phyloP scores from a whole-genome alignment of 2,329 filamentous ascomycete genomes.

The Aspergillus sp. region DNA sequence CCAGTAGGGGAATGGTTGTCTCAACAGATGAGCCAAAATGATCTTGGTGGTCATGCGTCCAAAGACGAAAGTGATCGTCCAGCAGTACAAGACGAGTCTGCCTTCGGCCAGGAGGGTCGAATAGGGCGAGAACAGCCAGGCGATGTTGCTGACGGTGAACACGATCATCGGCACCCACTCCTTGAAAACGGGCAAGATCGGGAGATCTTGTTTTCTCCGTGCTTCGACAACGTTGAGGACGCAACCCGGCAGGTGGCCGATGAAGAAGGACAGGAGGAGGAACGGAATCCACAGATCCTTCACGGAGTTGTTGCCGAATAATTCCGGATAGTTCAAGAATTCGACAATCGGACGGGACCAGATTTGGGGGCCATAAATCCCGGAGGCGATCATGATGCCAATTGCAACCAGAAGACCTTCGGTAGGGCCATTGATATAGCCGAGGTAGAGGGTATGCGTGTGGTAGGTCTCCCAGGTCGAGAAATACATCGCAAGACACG shows the following conservation, averaged over 20 bases:
- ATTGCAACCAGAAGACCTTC: slow-evolving; percentile 91
- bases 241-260: slow-evolving; percentile 83
- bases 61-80: slow-evolving; percentile 95
- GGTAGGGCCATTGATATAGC: slow-evolving; percentile 95
- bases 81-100: slow-evolving; percentile 85
- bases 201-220: slow-evolving; percentile 67
- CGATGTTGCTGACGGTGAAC: slow-evolving; percentile 70
- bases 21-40: slow-evolving; percentile 90
- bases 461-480: slow-evolving; percentile 99
- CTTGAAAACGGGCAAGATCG: slow-evolving; percentile 78
- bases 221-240: slow-evolving; percentile 81
- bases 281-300: slow-evolving; percentile 84
- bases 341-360: slow-evolving; percentile 76
- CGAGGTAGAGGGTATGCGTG: slow-evolving; percentile 93
- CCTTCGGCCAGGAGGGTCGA: slow-evolving; percentile 79
- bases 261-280: slow-evolving; percentile 63
- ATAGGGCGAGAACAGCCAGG: slow-evolving; percentile 89
- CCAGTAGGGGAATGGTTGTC: slow-evolving; percentile 95
- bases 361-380: slow-evolving; percentile 82
- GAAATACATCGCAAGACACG: slow-evolving; percentile 97
- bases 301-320: slow-evolving; percentile 71
- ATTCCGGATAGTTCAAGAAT: slow-evolving; percentile 61
- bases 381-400: slow-evolving; percentile 79
- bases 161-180: slow-evolving; percentile 92
- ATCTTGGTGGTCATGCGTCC: slow-evolving; percentile 99